A percentile compares a stretch with the other conserved stretches of the same genome.
These are phyloP conservation scores for Blepharisma japonicum DNA, from an alignment of 73 alveolate species.

Conservation along the genomic window DNA sequence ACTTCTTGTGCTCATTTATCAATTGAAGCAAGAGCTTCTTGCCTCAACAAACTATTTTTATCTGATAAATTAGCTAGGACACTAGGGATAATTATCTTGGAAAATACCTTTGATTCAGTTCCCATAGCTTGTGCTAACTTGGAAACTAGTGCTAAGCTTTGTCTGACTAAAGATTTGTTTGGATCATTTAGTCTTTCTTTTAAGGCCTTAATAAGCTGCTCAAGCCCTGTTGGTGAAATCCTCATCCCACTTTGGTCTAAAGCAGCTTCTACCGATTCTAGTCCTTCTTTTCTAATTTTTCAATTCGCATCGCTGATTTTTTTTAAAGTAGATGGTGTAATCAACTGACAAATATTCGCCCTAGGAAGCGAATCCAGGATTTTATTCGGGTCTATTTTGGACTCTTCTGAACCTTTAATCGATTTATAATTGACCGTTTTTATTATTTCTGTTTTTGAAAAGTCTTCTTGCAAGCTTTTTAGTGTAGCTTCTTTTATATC, in stretches of 20 bases:
- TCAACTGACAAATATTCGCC: slow-evolving; percentile 63
- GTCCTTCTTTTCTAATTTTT: slow-evolving; percentile 75
- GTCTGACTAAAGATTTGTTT: slow-evolving; percentile 74
- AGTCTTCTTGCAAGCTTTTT: slow-evolving; percentile 67
- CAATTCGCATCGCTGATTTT: slow-evolving; percentile 74
- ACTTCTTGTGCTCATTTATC: slow-evolving; percentile 65
- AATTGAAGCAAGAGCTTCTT: slow-evolving; percentile 64
- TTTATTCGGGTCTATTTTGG: slow-evolving; percentile 35
- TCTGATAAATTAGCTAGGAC: slow-evolving; percentile 68
- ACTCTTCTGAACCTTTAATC: slow-evolving; percentile 65
- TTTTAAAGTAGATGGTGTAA: slow-evolving; percentile 60
- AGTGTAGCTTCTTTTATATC: slow-evolving; percentile 81
- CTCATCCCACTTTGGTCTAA: slow-evolving; percentile 62
- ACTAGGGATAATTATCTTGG: slow-evolving; percentile 61
- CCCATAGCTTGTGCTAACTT: slow-evolving; percentile 72
- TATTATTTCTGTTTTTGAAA: slow-evolving; percentile 49
- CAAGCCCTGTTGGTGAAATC: slow-evolving; percentile 75
- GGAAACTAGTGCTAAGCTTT: slow-evolving; percentile 56
- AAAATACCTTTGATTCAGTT: slow-evolving; percentile 60
- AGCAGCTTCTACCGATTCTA: slow-evolving; percentile 56
- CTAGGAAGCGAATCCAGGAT: slow-evolving; percentile 64
- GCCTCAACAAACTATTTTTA: slow-evolving; percentile 71
- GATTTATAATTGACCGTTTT: slow-evolving; percentile 51
- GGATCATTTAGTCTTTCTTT: slow-evolving; percentile 75
- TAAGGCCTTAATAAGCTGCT: slow-evolving; percentile 57